Conservation (phyloP, 768 basidiomycete genomes). For the Leccinum boreale region DNA sequence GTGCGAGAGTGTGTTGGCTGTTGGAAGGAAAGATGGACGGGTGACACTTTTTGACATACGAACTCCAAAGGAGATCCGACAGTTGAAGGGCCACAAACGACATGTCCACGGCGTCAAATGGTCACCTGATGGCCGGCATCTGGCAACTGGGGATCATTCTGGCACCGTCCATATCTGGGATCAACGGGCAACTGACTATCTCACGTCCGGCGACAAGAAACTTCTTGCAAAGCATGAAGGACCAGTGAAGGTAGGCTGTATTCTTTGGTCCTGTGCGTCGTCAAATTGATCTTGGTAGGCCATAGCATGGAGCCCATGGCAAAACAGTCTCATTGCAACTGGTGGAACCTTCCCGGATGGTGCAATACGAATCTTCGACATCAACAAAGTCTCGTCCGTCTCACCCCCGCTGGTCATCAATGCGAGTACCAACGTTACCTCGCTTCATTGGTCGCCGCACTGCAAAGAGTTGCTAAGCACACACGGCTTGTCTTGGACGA, state of each 20-base stretch:
- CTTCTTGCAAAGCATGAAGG: conserved; percentile 43
- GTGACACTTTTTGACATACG: conserved; percentile 39
- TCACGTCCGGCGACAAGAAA: conserved; percentile 32
- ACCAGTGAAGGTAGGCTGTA: conserved; percentile 39
- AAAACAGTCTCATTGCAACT: conserved; percentile 60
- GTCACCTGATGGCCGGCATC: conserved; percentile 37
- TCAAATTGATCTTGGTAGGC: conserved; percentile 40
- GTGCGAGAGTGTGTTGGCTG: conserved; percentile 35
- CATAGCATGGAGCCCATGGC: conserved; percentile 75
- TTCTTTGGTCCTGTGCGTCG: neutral
- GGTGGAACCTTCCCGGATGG: conserved; percentile 66
- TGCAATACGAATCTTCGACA: conserved; percentile 50
- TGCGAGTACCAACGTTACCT: conserved; percentile 52
- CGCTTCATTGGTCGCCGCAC: conserved; percentile 68
- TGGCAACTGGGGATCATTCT: conserved; percentile 40
- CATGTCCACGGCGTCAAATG: conserved; percentile 41
- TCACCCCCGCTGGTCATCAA: conserved; percentile 45
- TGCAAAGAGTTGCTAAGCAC: conserved; percentile 85
- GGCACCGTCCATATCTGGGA: conserved; percentile 47
- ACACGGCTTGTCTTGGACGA: conserved; percentile 46
- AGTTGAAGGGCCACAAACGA: conserved; percentile 31
- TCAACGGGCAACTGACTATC: conserved; percentile 30
- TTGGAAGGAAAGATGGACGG: conserved; percentile 38
- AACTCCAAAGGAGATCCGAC: conserved; percentile 23
- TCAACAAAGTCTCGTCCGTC: conserved; percentile 39